phyloP scores from a whole-genome alignment of 129 eudicot genomes.

The Gnaphalium uliginosum region DNA sequence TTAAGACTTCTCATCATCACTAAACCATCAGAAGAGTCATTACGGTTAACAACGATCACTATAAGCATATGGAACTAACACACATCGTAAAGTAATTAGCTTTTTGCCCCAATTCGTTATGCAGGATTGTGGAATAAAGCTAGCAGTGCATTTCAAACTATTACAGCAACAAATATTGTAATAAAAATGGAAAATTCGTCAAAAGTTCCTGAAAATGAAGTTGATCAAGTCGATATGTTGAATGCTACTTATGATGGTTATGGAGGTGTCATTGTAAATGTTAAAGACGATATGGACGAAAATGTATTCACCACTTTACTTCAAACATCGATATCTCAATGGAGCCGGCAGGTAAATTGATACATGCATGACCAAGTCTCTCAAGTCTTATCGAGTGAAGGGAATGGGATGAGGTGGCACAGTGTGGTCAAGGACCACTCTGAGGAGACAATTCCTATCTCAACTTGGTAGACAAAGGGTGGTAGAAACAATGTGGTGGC shows the following conservation, averaged over 20 bases:
- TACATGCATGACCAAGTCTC: no score
- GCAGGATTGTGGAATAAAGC: conserved; percentile 16
- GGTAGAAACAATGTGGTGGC: no score
- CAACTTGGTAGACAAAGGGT: no score
- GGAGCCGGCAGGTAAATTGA: conserved; percentile 48
- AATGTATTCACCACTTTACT: conserved; percentile 39
- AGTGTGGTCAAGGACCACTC: no score
- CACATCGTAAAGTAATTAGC: neutral
- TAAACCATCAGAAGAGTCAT: no score
- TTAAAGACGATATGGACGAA: conserved; percentile 42
- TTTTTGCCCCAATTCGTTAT: neutral
- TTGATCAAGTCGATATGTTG: conserved; percentile 31
- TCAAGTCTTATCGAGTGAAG: no score
- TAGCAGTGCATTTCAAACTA: conserved; percentile 1
- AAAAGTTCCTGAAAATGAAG: conserved; percentile 17
- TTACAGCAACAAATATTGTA: conserved; percentile 25
- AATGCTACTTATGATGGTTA: conserved; percentile 40
- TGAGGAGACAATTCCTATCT: no score
- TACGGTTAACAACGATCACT: neutral
- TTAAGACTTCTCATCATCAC: no score
- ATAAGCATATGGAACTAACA: neutral
- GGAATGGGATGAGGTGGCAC: no score
- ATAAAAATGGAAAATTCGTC: conserved; percentile 22
- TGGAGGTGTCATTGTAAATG: conserved; percentile 48
- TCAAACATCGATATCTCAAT: conserved; percentile 43